Percentiles rank a stretch among this genome's conserved stretches.
Evolutionary conservation across 305 asterid genomes (phyloP).

Genomic region (Striga hermonthica): DNA sequence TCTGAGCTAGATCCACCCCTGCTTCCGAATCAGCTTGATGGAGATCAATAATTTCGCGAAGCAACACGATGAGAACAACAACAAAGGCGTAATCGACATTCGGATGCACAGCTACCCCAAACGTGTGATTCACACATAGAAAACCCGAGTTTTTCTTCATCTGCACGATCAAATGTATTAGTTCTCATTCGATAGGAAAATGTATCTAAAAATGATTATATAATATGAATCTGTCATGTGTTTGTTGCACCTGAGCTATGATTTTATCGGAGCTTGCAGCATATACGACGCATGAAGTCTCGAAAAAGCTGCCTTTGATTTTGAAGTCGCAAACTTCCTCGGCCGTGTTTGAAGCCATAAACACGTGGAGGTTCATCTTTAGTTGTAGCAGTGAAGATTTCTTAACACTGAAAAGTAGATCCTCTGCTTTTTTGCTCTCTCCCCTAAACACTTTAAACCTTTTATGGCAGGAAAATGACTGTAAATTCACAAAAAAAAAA

Average conservation of each 20-base stretch:
- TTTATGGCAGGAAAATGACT: slow-evolving; percentile 40
- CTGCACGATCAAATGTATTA: slow-evolving; percentile 33
- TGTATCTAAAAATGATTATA: neutral
- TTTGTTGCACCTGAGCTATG: slow-evolving; percentile 48
- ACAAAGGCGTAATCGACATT: slow-evolving; percentile 82
- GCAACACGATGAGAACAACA: slow-evolving; percentile 65
- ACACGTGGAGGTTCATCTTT: slow-evolving; percentile 57
- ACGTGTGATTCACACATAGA: slow-evolving; percentile 62
- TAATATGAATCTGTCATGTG: neutral
- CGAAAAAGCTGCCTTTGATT: slow-evolving; percentile 66
- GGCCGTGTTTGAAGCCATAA: slow-evolving; percentile 44
- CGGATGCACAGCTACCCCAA: slow-evolving; percentile 67
- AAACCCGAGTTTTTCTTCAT: slow-evolving; percentile 71
- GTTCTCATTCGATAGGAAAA: neutral
- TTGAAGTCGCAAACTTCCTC: slow-evolving; percentile 55
- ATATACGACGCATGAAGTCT: slow-evolving; percentile 53
- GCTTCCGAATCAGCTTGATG: no score
- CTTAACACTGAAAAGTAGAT: slow-evolving; percentile 54
- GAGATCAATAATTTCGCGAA: slow-evolving; percentile 47
- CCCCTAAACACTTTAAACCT: slow-evolving; percentile 71
- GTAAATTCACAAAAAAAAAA: neutral
- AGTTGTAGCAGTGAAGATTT: slow-evolving; percentile 55
- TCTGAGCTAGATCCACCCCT: no score
- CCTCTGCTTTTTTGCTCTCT: slow-evolving; percentile 44
- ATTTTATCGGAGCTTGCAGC: slow-evolving; percentile 51